Base-by-base conservation (phyloP, 805 yeast species). In the Saccharomycopsis sp. region DNA sequence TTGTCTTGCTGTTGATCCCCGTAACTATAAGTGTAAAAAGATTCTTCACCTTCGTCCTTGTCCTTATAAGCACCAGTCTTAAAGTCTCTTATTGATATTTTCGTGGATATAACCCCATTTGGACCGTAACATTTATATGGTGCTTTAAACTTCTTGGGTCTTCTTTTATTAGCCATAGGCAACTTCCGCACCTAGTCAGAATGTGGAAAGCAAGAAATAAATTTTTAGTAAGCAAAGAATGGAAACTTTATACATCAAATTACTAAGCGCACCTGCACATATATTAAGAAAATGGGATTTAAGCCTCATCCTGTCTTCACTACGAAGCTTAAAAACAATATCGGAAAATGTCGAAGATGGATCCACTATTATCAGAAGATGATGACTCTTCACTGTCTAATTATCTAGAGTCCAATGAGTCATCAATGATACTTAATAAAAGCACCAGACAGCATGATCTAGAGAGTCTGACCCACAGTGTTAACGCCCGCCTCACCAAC, bases 121-220 rank as follows among this genome's bases (percentile, higher is more conserved):
- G 73, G 77, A 6, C 75, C 87, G 60, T 85, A 86, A 61, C 81
- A 74, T 61, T 79, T 72, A 64, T 85, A 88, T 4, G 89, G 88
- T 45, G 88, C 87, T 51, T 81, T 79, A 38, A 74, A 68, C 70
- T 88, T 83, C 69, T 82, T 83, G 8, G 96, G 88, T 60, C 97
- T 74, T 57, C 89, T 66, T 62, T 87, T 88, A 64, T 88, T 88
- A 27, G 88, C 96, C 81, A 88, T 88, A n/a, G n/a, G n/a, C n/a
- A n/a, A n/a, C n/a, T n/a, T n/a, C n/a, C n/a, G n/a, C n/a, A n/a
- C n/a, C n/a, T n/a, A n/a, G n/a, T n/a, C n/a, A n/a, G n/a, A n/a
- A n/a, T n/a, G n/a, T n/a, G n/a, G n/a, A n/a, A n/a, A n/a, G n/a
- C n/a, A n/a, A n/a, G n/a, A n/a, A n/a, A n/a, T n/a, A n/a, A n/a